Evolutionary conservation across 2,329 filamentous ascomycete genomes (phyloP), one percentile per base, ranked within the genome.

Genomic region (Penicillium sp.): DNA sequence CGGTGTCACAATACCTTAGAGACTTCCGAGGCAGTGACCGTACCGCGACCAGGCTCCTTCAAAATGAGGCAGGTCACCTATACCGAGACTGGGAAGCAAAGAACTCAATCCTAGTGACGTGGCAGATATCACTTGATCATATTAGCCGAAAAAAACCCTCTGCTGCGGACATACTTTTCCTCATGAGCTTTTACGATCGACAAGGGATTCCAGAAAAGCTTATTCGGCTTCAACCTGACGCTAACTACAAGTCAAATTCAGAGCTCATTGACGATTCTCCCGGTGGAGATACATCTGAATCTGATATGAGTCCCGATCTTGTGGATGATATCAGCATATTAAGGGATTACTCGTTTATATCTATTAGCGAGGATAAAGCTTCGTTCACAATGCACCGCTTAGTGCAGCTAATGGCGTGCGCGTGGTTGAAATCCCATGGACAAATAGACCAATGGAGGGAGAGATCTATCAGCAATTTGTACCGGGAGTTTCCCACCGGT

Each of bases 1-100:
- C 52, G 1, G 46, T 55, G 5, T 18, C 31, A 23, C 47, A 49
- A 13, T 59, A 59, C 18, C 35, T 59, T 0, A 45, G 62, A 3
- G 48, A 69, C 1, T 70, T 77, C 47, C 56, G 55, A 3, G 53
- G 66, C 33, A 68, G 62, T 50, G 64, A 72, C 13, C 38, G 49
- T 35, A 61, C 64, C 23, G 57, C 57, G 49, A 32, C 29, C 1
- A 43, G 23, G 9, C 61, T 71, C 4, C 50, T 72, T 1, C 46
- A 63, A 12, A 6, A 61, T 24, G 64, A 72, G 9, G 47, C 9
- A 24, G 59, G 57, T 2, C 38, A 45, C 1, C 24, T 64, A 7
- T 52, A 54, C 28, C 49, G 63, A 49, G 59, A 67, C 28, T 31
- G 38, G 23, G 50, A 58, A 15, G 57, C 59, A n/a, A n/a, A n/a